Evolutionary conservation across 164 flowering plant species (phyloP), one percentile per base, ranked within the genome.

Genomic region (Taxillus chinensis): DNA sequence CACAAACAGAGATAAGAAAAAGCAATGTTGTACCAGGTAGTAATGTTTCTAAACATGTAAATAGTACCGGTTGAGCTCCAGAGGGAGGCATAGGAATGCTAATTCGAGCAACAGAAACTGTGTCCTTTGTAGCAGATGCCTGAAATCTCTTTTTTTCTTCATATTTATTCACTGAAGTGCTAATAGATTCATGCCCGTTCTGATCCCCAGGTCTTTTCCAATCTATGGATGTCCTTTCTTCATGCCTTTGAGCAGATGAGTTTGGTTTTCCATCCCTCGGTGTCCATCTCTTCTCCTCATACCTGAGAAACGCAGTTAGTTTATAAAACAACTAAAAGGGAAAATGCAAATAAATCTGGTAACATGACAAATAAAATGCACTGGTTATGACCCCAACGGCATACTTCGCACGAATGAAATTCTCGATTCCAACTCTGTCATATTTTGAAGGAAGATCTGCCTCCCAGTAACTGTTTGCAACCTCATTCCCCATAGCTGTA

Each of bases 221-320:
- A 67, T 79, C 69, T 1, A 49, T 54, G 45, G 86, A 69, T 42
- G 69, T 62, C 63, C 66, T 79, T 61, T 81, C 86, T 60, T 82
- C 95, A 52, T 43, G 75, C 48, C 65, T 70, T 59, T 69, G 74
- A 62, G 89, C 53, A 63, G 89, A 82, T 68, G 86, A 72, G 68
- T 69, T 78, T 39, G 79, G 67, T 58, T 68, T 80, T 43, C 82
- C 84, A 65, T 89, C 92, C 79, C 75, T 86, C 1, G 88, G 59
- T 67, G 79, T 62, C 99, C 99, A 93, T 81, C 99, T 84, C 71
- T 89, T 93, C 53, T 93, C 99, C 73, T 93, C 99, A 77, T 93
- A 93, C 80, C 99, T 83, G 53, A 60, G 61, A 45, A 43, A 16
- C 46, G 9, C 8, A 15, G 5, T 4, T 59, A n/a, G 9, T 48